Evolutionary conservation across 805 yeast species (phyloP).

Genomic region (Metschnikowia gruessii): DNA sequence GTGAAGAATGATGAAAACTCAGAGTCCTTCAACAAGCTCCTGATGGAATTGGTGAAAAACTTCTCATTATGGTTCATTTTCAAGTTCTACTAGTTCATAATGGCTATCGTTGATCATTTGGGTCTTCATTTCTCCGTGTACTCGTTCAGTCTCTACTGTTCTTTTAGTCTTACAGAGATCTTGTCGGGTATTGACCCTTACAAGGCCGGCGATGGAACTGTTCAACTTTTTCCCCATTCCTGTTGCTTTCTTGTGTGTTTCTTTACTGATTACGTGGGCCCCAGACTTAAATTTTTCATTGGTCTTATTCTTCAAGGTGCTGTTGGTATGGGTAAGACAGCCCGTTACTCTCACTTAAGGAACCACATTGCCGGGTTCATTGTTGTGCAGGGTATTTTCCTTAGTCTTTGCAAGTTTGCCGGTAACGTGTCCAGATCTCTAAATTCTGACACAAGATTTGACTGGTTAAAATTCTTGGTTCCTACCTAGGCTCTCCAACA

Average conservation of each 20-base stretch:
- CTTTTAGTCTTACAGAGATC: conserved; percentile 59
- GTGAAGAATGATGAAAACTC: conserved; percentile 77
- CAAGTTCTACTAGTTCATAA: conserved; percentile 83
- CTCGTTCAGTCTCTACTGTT: conserved; percentile 82
- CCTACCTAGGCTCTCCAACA: no score
- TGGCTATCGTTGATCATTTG: conserved; percentile 71
- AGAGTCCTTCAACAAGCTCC: conserved; percentile 63
- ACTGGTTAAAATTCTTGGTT: no score
- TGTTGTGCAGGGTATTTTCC: conserved; percentile 84
- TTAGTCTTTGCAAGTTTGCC: conserved; percentile 86
- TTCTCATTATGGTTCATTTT: conserved; percentile 68
- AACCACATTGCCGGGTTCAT: conserved; percentile 72
- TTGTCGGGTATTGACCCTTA: conserved; percentile 61
- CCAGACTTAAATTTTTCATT: conserved; percentile 66
- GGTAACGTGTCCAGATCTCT: no score
- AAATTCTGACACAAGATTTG: no score
- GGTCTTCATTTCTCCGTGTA: conserved; percentile 85
- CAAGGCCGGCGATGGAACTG: conserved; percentile 89
- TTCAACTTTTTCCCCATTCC: conserved; percentile 86
- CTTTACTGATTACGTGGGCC: conserved; percentile 86
- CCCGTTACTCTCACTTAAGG: conserved; percentile 52
- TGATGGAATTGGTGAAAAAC: conserved; percentile 54
- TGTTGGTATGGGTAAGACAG: conserved; percentile 84
- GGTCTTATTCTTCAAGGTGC: conserved; percentile 76
- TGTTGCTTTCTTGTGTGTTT: conserved; percentile 83